These are phyloP conservation scores for Fistulifera pelliculosa DNA, from an alignment of 108 stramenopile species.

Conservation along the genomic window DNA sequence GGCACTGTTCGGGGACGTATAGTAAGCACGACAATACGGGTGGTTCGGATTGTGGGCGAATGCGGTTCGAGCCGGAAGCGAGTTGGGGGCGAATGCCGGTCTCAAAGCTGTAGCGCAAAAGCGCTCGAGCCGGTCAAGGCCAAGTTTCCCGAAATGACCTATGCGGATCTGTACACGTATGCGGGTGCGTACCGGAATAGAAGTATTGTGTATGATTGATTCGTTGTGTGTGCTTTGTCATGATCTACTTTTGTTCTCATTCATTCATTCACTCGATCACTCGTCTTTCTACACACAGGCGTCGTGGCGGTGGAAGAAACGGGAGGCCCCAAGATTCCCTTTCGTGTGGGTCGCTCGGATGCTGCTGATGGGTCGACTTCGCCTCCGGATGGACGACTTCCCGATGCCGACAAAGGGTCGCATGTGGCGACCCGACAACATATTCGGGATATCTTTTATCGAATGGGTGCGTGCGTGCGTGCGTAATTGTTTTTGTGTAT, in stretches of 20 bases:
- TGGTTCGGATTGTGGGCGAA: conserved; percentile 90
- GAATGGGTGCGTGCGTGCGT: conserved; percentile 59
- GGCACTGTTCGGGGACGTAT: conserved; percentile 84
- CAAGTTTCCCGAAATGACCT: conserved; percentile 80
- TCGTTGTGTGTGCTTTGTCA: too few species aligned
- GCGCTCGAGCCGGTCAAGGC: conserved; percentile 70
- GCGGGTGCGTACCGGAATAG: conserved; percentile 34
- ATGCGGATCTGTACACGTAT: conserved; percentile 92
- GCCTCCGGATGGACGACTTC: conserved; percentile 75
- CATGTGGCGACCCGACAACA: conserved; percentile 58
- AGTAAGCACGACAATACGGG: conserved; percentile 63
- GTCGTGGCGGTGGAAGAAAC: conserved; percentile 49
- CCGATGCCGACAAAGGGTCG: conserved; percentile 86
- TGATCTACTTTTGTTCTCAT: too few species aligned
- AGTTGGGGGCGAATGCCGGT: conserved; percentile 88
- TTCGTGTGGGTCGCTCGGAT: conserved; percentile 64
- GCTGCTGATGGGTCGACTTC: conserved; percentile 47
- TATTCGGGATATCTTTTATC: conserved; percentile 89
- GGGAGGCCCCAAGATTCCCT: conserved; percentile 80
- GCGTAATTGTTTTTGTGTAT: too few species aligned
- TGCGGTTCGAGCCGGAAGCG: conserved; percentile 90
- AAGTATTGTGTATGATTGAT: too few species aligned
- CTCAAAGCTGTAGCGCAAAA: conserved; percentile 56
- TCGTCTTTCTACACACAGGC: not conserved
- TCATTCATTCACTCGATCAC: too few species aligned